phyloP scores from a whole-genome alignment of 768 basidiomycete species.

The Coprinellus aureogranulatus region DNA sequence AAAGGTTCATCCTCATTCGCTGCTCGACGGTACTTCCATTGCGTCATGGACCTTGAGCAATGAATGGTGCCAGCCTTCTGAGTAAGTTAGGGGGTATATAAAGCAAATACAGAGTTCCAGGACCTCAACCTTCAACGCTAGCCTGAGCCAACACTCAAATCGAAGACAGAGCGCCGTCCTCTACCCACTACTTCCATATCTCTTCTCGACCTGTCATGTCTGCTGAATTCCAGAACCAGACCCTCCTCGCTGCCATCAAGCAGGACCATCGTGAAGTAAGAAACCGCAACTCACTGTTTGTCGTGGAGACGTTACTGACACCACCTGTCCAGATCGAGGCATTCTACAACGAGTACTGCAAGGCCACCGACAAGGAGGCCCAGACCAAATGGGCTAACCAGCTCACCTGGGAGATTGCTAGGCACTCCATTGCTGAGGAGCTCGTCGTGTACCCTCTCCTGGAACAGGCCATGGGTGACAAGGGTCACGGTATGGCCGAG shows the following conservation, averaged over 20 bases:
- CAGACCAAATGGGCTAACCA: conserved; percentile 55
- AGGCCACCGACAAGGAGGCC: conserved; percentile 41
- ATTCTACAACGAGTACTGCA: conserved; percentile 50
- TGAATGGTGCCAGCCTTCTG: too few species aligned
- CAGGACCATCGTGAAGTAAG: conserved; percentile 14
- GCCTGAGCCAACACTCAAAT: too few species aligned
- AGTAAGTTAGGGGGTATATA: too few species aligned
- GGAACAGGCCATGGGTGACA: conserved; percentile 52
- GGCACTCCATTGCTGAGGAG: conserved; percentile 62
- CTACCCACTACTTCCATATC: too few species aligned
- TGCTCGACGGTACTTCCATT: too few species aligned
- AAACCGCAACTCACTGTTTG: too few species aligned
- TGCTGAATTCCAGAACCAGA: background rate
- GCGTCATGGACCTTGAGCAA: too few species aligned
- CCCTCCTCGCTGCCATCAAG: conserved; percentile 4
- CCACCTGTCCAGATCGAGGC: conserved; percentile 65
- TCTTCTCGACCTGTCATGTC: too few species aligned
- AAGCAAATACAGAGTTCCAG: too few species aligned
- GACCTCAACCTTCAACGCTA: too few species aligned
- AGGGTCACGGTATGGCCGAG: conserved; percentile 50
- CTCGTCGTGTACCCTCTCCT: conserved; percentile 63
- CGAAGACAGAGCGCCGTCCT: too few species aligned
- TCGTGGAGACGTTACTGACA: background rate
- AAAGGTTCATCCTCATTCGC: too few species aligned
- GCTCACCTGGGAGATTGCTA: conserved; percentile 59